Evolutionary conservation across 805 yeast species (phyloP), one percentile per base, ranked within the genome.

Genomic region (Pichia manshurica): DNA sequence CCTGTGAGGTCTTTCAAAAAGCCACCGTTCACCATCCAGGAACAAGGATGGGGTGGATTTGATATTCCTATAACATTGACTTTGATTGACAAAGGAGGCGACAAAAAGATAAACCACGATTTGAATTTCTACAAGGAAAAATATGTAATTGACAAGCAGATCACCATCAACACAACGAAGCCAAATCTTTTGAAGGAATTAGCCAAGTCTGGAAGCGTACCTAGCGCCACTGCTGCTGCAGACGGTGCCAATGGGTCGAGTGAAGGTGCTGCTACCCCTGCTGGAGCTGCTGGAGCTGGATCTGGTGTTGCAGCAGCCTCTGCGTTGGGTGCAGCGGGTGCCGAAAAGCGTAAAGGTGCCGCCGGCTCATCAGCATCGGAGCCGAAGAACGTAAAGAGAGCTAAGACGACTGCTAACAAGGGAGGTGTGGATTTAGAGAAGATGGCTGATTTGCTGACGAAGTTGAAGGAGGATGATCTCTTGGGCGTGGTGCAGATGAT

Each of bases 1-100:
- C 98, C 98, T 10, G 82, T 78, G 53, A 78, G 97, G 64, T 73
- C 84, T 12, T 65, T 88, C 62, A 87, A 85, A 60, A 82, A 82
- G 60, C 78, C 85, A 9, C 99, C 99, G 10, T 91, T 90, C 69
- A 77, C 69, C 61, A 84, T 91, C 48, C 86, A 81, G 60, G 99
- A 91, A 65, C 83, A 87, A 69, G 99, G 99, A 44, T 91, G 99
- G 98, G 99, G 98, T 64, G 98, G 91, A 56, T 91, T 91, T 60
- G 96, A 90, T 61, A 76, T 93, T 63, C 86, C 86, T 34, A 82
- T 93, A 51, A 75, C 85, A 31, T 71, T 90, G 38, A 84, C 84
- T 52, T 70, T 86, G 39, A 74, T 83, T 17, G 98, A 95, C 51
- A 86, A 84, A 61, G 85, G 83, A 46, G 98, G 98, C 42, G 97